Conservation (phyloP, 1,284 basidiomycete species). For the Pascua guehoae region DNA sequence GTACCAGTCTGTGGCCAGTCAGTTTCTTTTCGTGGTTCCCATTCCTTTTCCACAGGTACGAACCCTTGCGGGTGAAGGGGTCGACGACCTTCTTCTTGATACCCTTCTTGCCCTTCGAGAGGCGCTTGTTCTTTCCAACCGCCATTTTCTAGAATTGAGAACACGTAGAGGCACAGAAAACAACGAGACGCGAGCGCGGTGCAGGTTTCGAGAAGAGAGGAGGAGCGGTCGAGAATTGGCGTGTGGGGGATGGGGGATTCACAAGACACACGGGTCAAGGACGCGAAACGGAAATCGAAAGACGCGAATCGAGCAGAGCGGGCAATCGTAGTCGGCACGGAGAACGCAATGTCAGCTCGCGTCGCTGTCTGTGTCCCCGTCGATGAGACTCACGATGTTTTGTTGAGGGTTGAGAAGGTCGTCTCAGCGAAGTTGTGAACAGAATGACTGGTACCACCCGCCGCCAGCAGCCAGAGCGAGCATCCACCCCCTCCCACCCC, state of each 20-base stretch:
- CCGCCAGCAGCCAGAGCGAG: too few relatives aligned
- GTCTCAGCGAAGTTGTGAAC: too few relatives aligned
- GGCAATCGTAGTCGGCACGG: too few relatives aligned
- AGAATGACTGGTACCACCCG: too few relatives aligned
- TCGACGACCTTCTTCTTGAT: constrained; percentile 99
- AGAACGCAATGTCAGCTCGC: too few relatives aligned
- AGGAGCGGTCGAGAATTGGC: background rate
- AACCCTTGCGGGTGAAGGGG: constrained; percentile 98
- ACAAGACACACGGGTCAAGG: too few relatives aligned
- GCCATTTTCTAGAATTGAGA: constrained; percentile 59
- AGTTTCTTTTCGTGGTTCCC: background rate
- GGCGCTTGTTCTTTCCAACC: constrained; percentile 98
- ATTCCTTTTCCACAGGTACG: constrained; percentile 16
- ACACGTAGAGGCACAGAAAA: background rate
- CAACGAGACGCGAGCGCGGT: background rate
- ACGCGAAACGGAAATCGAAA: too few relatives aligned
- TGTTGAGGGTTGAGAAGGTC: too few relatives aligned
- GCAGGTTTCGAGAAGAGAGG: background rate
- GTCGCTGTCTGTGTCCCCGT: too few relatives aligned
- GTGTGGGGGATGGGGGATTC: background rate
- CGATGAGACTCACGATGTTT: too few relatives aligned
- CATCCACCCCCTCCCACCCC: too few relatives aligned
- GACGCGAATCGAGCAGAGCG: too few relatives aligned
- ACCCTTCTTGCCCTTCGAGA: constrained; percentile 99
- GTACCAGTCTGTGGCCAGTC: constrained; percentile 79